Evolutionary conservation across 805 yeast species (phyloP), one percentile per base, ranked within the genome.

Genomic region (Metschnikowia proteae): DNA sequence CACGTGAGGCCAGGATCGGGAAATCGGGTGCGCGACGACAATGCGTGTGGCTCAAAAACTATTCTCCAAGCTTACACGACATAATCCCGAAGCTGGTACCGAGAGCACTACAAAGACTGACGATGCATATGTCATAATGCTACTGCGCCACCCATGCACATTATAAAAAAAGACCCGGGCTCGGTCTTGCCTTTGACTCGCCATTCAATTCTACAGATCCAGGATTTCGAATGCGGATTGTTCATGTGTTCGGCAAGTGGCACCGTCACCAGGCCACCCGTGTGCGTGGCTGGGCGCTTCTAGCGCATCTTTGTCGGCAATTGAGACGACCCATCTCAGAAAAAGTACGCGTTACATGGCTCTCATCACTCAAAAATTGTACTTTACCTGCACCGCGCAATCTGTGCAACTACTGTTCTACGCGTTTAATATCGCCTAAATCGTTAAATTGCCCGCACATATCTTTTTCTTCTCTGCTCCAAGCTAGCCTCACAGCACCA

Each of bases 401-500:
- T 49, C 54, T 5, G 52, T 40, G 38, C 55, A 43, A 47, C 54
- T 9, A 37, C 31, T 9, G 33, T 26, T 36, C 43, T 42, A 52
- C 56, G 56, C 51, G 57, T 54, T 49, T 47, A 49, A 49, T 49
- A 40, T 45, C 36, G 43, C 60, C 58, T 49, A 53, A 55, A 43
- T 46, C 53, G 58, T 50, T 55, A 51, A 50, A 56, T 55, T 55
- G 55, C 51, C 52, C 58, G 56, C 57, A 50, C 52, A 48, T 50
- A 49, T 49, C 40, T 49, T 50, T 50, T 50, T 50, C 52, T 46
- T 51, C 39, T 45, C 43, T 46, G 41, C 52, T 42, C 41, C 13
- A 42, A 42, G 38, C 38, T 46, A 17, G 31, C 37, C 46, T 45
- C 36, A 40, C 47, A 26, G 27, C 40, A 47, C 35, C 40, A 67